Evolutionary conservation across 768 basidiomycete species (phyloP).

Genomic region (Rhodosporidiobolus sp.): DNA sequence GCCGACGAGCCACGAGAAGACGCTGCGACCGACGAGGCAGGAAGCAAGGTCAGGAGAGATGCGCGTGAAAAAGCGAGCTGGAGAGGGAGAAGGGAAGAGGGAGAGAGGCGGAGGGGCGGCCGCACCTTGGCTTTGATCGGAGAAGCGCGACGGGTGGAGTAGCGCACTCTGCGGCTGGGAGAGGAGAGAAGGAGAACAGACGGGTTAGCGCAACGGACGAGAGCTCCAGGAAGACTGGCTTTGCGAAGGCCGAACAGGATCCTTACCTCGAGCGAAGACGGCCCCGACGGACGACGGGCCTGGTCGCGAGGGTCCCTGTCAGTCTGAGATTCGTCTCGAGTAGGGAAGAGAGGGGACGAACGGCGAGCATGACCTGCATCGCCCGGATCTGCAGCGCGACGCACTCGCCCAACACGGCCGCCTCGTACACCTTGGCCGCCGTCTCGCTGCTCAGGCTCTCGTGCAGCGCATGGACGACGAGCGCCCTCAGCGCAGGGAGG

Average conservation of each 20-base stretch:
- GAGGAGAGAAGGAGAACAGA: not conserved
- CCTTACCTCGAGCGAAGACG: not conserved
- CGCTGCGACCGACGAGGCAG: no score
- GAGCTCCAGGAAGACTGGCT: not conserved
- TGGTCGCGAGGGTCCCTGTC: no score
- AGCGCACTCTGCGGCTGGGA: not conserved
- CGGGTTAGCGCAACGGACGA: not conserved
- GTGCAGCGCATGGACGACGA: slow-evolving; percentile 93
- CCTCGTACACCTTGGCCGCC: slow-evolving; percentile 34
- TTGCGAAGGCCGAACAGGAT: not conserved
- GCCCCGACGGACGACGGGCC: not conserved
- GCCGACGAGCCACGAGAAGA: not conserved
- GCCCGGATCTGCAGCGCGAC: slow-evolving; percentile 33
- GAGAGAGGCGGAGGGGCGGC: not conserved
- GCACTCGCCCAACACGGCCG: slow-evolving; percentile 28
- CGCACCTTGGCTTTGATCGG: slow-evolving; percentile 8
- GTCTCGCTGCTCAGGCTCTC: slow-evolving; percentile 55
- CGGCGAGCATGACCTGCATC: slow-evolving; percentile 29
- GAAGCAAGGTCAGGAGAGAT: not conserved
- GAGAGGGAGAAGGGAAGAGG: no score
- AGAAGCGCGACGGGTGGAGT: not conserved
- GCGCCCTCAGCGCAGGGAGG: slow-evolving; percentile 66
- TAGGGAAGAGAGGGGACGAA: not conserved
- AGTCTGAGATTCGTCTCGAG: no score
- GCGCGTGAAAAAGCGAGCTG: not conserved